Evolutionary conservation across 1,284 basidiomycete genomes (phyloP), one percentile per base, ranked within the genome.

Genomic region (Pseudozyma sp.): DNA sequence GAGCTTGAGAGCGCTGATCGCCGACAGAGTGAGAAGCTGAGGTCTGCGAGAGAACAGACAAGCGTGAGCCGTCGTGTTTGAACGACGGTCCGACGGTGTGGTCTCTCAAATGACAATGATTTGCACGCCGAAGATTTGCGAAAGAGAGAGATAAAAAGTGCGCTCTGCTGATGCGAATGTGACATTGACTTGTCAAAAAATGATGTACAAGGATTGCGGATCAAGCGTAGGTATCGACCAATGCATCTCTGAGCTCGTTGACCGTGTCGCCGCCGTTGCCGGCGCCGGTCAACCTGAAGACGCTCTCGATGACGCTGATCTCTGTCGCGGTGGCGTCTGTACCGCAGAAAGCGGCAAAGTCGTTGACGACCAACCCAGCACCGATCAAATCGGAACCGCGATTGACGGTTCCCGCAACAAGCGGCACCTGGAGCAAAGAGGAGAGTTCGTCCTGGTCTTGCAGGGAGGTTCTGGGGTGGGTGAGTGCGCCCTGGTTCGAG

Each of bases 381-480:
- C 97, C 97, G 78, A 99, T 92, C 45, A 99, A 93, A 81, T 98
- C 95, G 51, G 94, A 97, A 81, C 96, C 96, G 82, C 97, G 92
- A 86, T 99, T 99, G 58, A 99, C 94, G 5, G 97, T 98, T 39
- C 97, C 96, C 44, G 97, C 94, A 74, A 99, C 95, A 31, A 99
- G 86, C 1, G 97, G 97, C 7, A 99, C 89, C 85, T 99, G 97
- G 59, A 99, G 87, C 84, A 99, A 86, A 79, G 92, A 94, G 70
- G 93, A 96, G 67, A 99, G 87, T 86, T 99, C 97, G 85, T 99
- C 96, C 86, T 99, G 94, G 84, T 98, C 96, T 81, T 97, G 94
- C 69, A 97, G 88, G 81, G 93, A 94, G 54, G 97, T 99, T 85
- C 96, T 94, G 19, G 97, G 96, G 85, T 99, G 97, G 0, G 98